Conservation (phyloP, 768 basidiomycete genomes). For the Mycena leptocephala region DNA sequence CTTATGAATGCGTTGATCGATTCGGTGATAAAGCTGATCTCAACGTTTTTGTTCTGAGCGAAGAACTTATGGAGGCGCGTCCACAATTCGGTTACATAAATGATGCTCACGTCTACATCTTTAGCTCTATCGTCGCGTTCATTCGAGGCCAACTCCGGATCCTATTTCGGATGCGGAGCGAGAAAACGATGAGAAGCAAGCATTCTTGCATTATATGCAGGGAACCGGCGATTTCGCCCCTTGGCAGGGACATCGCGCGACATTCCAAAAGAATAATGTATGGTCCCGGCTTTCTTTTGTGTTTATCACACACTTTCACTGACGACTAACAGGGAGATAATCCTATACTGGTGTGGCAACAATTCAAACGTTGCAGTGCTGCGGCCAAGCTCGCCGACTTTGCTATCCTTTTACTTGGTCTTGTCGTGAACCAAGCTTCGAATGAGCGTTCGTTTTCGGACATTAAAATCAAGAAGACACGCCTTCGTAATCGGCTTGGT, state of each 20-base stretch:
- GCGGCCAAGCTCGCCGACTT: constrained; percentile 40
- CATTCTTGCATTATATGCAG: background rate
- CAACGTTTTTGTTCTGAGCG: background rate
- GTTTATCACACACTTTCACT: background rate
- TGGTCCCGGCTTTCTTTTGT: too few relatives aligned
- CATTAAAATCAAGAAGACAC: constrained; percentile 47
- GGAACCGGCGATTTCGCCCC: background rate
- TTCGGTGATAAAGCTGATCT: constrained; percentile 19
- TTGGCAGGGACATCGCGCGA: background rate
- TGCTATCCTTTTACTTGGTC: constrained; percentile 38
- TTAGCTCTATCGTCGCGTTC: background rate
- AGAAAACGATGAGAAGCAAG: background rate
- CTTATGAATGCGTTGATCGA: constrained; percentile 12
- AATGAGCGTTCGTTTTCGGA: constrained; percentile 45
- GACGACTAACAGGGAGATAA: constrained; percentile 30
- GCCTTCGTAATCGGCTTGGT: constrained; percentile 41
- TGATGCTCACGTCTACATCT: background rate
- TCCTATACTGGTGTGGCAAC: constrained; percentile 39
- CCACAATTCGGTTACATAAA: background rate
- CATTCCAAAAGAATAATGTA: background rate
- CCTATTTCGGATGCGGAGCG: background rate
- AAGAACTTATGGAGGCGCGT: background rate
- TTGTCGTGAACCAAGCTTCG: constrained; percentile 45
- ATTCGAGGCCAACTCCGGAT: background rate
- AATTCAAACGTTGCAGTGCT: background rate